phyloP scores from a whole-genome alignment of 2,329 filamentous ascomycete species.

The Botrytis cinerea region DNA sequence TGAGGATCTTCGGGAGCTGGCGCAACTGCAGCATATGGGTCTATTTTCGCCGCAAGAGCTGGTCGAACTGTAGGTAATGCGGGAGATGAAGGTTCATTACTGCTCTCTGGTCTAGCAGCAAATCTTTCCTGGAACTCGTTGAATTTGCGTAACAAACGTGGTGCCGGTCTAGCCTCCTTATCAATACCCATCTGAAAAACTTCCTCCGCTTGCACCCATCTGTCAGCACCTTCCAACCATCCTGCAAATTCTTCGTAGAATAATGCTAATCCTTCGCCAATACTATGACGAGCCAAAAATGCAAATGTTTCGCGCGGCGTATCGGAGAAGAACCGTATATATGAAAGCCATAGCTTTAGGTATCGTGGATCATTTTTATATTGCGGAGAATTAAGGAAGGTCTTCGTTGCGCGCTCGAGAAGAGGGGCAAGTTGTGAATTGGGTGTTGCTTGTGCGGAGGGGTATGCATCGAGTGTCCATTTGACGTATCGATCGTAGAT shows the following conservation, averaged over 20 bases:
- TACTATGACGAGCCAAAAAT: slow-evolving; percentile 83
- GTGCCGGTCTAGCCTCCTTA: slow-evolving; percentile 78
- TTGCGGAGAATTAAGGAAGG: slow-evolving; percentile 79
- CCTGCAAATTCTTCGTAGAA: slow-evolving; percentile 97
- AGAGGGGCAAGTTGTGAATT: slow-evolving; percentile 87
- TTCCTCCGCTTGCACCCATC: slow-evolving; percentile 91
- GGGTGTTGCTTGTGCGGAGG: slow-evolving; percentile 86
- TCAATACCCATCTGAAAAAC: slow-evolving; percentile 90
- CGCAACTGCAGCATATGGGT: slow-evolving; percentile 70
- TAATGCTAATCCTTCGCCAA: slow-evolving; percentile 83
- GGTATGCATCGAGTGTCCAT: slow-evolving; percentile 95
- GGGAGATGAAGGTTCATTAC: slow-evolving; percentile 76
- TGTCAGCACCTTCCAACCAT: slow-evolving; percentile 81
- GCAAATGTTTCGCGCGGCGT: slow-evolving; percentile 90
- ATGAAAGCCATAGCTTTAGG: slow-evolving; percentile 89
- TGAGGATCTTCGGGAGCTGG: slow-evolving; percentile 60
- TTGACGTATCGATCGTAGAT: slow-evolving; percentile 95
- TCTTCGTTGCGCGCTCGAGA: slow-evolving; percentile 88
- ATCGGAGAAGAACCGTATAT: slow-evolving; percentile 90
- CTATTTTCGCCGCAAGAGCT: slow-evolving; percentile 80
- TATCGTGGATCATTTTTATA: slow-evolving; percentile 97
- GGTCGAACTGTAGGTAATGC: slow-evolving; percentile 81
- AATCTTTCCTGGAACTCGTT: slow-evolving; percentile 84
- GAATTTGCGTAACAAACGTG: slow-evolving; percentile 84
- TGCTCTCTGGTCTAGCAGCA: slow-evolving; percentile 63